Percentiles rank a stretch among this genome's conserved stretches.
Evolutionary conservation across 1,284 basidiomycete species (phyloP).

Genomic region (Apiotrichum sp.): DNA sequence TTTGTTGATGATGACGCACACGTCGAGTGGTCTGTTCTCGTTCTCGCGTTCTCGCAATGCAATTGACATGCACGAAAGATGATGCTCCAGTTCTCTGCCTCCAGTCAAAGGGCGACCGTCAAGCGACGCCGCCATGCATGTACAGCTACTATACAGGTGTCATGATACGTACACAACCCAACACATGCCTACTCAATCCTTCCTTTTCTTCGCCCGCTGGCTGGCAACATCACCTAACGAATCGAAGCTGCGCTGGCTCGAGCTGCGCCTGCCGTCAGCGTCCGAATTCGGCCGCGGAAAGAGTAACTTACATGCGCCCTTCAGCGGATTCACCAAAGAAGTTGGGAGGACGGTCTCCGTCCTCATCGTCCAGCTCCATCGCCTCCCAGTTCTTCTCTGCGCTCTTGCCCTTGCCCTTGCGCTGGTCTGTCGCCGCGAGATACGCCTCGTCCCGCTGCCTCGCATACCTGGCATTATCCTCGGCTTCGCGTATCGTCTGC

Average conservation of each 20-base stretch:
- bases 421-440: not conserved
- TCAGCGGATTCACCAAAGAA: not conserved
- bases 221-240: not conserved
- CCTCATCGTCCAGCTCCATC: conserved; percentile 3
- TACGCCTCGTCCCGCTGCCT: conserved; percentile 8
- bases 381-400: not conserved
- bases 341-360: not conserved
- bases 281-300: not conserved
- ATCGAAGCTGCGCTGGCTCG: conserved; percentile 10
- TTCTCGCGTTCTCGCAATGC: too few relatives aligned
- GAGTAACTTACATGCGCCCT: conserved; percentile 1
- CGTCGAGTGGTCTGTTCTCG: too few relatives aligned
- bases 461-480: conserved; percentile 4
- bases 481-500: conserved; percentile 4
- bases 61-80: too few relatives aligned
- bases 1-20: too few relatives aligned
- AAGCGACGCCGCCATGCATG: not conserved
- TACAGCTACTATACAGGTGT: conserved; percentile 1
- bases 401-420: not conserved
- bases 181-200: conserved; percentile 5
- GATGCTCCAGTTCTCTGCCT: too few relatives aligned
- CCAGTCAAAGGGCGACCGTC: too few relatives aligned
- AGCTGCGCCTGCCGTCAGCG: conserved; percentile 5
- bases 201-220: conserved; percentile 7
- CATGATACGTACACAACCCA: conserved; percentile 3